phyloP scores from a whole-genome alignment of 345 rosid genomes.

The Nephelium lappaceum region DNA sequence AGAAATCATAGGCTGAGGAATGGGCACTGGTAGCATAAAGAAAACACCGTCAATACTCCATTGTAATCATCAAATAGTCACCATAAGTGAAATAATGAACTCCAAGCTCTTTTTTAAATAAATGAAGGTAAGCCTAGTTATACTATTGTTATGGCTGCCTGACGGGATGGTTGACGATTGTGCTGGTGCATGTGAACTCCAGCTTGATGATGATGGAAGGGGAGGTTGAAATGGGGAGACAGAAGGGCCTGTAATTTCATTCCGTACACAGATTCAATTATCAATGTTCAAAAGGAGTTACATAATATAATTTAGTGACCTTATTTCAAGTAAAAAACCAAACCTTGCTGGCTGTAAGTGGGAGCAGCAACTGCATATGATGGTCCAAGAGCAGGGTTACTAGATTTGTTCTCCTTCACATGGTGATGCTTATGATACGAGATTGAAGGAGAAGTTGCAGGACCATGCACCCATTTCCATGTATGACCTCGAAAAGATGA shows the following conservation, averaged over 20 bases:
- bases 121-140: conserved; percentile 15
- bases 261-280: too few species aligned
- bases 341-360: conserved; percentile 36
- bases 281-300: background rate
- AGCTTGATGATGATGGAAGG: conserved; percentile 27
- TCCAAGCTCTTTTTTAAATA: conserved; percentile 10
- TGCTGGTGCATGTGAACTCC: conserved; percentile 43
- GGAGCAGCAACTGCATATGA: conserved; percentile 30
- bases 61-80: conserved; percentile 14
- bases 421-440: conserved; percentile 37
- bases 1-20: conserved; percentile 47
- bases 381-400: conserved; percentile 31
- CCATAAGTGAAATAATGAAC: conserved; percentile 10
- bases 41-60: conserved; percentile 12
- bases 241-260: conserved; percentile 35
- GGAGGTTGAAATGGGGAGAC: conserved; percentile 37
- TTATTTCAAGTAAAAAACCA: background rate
- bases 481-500: conserved; percentile 30
- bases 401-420: conserved; percentile 27
- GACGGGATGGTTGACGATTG: conserved; percentile 28
- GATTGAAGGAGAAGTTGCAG: conserved; percentile 36
- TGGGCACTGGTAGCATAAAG: conserved; percentile 32
- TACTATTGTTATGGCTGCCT: conserved; percentile 33
- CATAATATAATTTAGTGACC: background rate
- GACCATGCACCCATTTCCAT: conserved; percentile 29